A percentile compares a stretch with the other conserved stretches of the same genome.
These are phyloP conservation scores for Bolboschoenus planiculmis DNA, from an alignment of 176 grass and related monocot species.

Conservation along the genomic window DNA sequence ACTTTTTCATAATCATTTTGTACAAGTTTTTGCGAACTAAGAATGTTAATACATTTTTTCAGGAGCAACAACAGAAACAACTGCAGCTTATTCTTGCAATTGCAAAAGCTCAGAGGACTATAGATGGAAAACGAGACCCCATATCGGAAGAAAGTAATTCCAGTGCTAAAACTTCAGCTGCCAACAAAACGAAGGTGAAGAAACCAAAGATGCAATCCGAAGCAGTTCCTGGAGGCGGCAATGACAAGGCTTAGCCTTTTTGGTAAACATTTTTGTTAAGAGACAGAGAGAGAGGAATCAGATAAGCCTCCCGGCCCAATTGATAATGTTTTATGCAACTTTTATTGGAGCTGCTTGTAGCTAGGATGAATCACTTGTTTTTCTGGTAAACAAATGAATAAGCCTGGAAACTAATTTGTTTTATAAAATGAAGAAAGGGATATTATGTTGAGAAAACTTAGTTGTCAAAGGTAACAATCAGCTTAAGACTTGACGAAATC, in stretches of 20 bases:
- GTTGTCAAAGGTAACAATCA: neutral
- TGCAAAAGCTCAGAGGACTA: constrained; percentile 34
- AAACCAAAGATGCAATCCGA: constrained; percentile 17
- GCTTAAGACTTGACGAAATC: neutral
- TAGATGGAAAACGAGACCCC: constrained; percentile 25
- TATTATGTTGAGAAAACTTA: neutral
- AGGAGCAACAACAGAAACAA: constrained; percentile 92
- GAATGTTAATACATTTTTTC: constrained; percentile 5
- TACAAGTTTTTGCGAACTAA: neutral
- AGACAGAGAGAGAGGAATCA: constrained; percentile 1
- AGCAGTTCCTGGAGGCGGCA: constrained; percentile 15
- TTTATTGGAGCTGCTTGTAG: neutral
- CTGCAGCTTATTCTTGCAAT: constrained; percentile 70
- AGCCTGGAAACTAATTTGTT: neutral
- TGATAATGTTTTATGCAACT: neutral
- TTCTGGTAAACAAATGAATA: neutral
- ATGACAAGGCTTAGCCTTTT: constrained; percentile 36
- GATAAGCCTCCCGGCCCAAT: neutral
- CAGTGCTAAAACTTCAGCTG: constrained; percentile 4
- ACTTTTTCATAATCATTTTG: neutral
- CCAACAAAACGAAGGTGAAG: constrained; percentile 7
- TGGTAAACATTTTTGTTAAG: neutral
- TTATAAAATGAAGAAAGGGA: neutral
- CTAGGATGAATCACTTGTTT: neutral
- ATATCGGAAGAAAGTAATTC: constrained; percentile 5